A percentile compares a stretch with the other conserved stretches of the same genome.
phyloP scores from a whole-genome alignment of 31 red algal genomes.

The Odonthalia washingtoniensis region DNA sequence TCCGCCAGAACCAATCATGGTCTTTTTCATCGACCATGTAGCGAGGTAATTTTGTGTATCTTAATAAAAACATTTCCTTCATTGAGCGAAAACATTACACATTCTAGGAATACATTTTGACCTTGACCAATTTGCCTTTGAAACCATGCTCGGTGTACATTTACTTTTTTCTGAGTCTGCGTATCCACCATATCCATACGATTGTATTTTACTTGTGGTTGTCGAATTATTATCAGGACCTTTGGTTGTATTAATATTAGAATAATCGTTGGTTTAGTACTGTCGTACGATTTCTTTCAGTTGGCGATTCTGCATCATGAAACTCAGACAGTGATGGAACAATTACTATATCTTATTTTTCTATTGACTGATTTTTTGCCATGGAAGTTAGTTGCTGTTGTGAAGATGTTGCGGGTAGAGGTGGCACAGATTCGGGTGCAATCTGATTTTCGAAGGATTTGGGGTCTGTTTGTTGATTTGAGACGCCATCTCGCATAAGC shows the following conservation, averaged over 20 bases:
- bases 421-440: neutral
- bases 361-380: neutral
- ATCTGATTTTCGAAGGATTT: neutral
- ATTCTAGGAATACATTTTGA: neutral
- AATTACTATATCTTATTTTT: neutral
- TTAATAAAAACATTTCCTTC: neutral
- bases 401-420: neutral
- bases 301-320: neutral
- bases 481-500: neutral
- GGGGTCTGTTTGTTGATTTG: neutral
- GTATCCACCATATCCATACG: neutral
- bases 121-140: neutral
- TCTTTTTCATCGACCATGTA: neutral
- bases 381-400: neutral
- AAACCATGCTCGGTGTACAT: neutral
- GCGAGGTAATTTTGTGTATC: neutral
- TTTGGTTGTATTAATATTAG: neutral
- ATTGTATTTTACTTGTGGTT: neutral
- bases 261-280: neutral
- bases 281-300: neutral
- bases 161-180: neutral
- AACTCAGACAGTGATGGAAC: neutral
- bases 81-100: neutral
- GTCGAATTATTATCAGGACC: neutral
- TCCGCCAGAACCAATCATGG: constrained; percentile 1